Evolutionary conservation across 805 yeast genomes (phyloP), one percentile per base, ranked within the genome.

Genomic region (Ogataea methanolica): DNA sequence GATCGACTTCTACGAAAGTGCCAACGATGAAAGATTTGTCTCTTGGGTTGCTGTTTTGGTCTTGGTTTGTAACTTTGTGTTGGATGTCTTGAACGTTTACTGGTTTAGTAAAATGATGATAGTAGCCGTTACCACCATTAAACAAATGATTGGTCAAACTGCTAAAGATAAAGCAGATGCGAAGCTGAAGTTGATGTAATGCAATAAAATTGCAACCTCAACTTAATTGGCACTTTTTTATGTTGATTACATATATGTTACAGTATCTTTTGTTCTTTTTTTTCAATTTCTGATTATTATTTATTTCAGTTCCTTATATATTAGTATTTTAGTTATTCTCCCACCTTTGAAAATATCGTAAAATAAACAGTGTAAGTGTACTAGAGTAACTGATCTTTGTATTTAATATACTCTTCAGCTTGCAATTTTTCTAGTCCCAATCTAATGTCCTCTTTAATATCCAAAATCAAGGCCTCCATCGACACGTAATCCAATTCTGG

Each of bases 401-500:
- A 70, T 45, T 51, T 50, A n/a, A 42, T 33, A 54, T 80, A 80
- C 19, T 58, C 76, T 2, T 71, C 71, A 16, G 69, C 63, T 5
- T 58, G 59, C 33, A 88, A 69, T 12, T 76, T 71, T 33, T 71
- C 69, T 35, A 69, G 50, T 0, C 97, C 92, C 15, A 84, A 80
- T 44, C 74, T 68, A 33, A 90, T 88, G 63, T 94, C 99, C 21
- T 75, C 70, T 47, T 87, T 76, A 38, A 94, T 94, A 65, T 92
- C 98, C 36, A 76, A 77, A 39, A 91, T 88, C 54, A 94, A 70
- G 1, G 92, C 96, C 52, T 94, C 96, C 56, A 65, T 41, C 1
- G 96, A 81, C 8, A 88, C 84, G 61, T 90, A 94, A 61, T 91
- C 79, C 54, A 88, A 72, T 63, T 94, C 98, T 0, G 97, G 96